Base-by-base conservation (phyloP, 495 filamentous ascomycete genomes). In the Trypethelium eluteriae region DNA sequence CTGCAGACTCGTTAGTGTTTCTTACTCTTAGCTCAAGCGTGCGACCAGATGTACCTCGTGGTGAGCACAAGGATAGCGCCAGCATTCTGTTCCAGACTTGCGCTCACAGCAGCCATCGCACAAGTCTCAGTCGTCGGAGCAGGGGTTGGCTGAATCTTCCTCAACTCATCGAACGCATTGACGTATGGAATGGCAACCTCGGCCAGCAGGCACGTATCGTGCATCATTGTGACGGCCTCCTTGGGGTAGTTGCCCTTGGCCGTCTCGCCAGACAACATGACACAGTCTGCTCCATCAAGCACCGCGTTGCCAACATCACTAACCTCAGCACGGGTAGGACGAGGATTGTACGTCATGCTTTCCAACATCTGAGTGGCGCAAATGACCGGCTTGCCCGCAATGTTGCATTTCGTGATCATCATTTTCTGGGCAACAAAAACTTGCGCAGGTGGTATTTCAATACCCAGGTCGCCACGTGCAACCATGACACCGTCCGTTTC, bases 331-430 rank as follows among this genome's bases (percentile, higher is more conserved):
- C 94, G 89, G 62, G 94, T 98, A 44, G 94, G 94, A 65, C 94
- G 91, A 68, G 94, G 94, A 81, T 98, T 98, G 83, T 96, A 94
- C 78, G 96, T 98, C 94, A 98, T 98, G 71, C 91, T 96, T 85
- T 98, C 94, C 68, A 98, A 84, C 88, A 92, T 91, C 79, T 92
- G 88, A 39, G 89, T 92, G 62, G 91, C 91, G 77, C 93, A 96
- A 76, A 98, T 96, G 74, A 92, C 91, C 69, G 94, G 94, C 85
- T 98, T 98, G 76, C 95, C 94, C 72, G 93, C 93, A 75, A 97
- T 89, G 84, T 98, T 98, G 85, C 95, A 98, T 87, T 97, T 98
- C 77, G 93, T 91, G 80, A 98, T 98, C 89, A 98, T 93, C 91
- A 98, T 98, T 88, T 98, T 98, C 84, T 98, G 94, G 61, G 94